Conservation (phyloP, 257 asterid genomes). For the Knoxia roxburghii region DNA sequence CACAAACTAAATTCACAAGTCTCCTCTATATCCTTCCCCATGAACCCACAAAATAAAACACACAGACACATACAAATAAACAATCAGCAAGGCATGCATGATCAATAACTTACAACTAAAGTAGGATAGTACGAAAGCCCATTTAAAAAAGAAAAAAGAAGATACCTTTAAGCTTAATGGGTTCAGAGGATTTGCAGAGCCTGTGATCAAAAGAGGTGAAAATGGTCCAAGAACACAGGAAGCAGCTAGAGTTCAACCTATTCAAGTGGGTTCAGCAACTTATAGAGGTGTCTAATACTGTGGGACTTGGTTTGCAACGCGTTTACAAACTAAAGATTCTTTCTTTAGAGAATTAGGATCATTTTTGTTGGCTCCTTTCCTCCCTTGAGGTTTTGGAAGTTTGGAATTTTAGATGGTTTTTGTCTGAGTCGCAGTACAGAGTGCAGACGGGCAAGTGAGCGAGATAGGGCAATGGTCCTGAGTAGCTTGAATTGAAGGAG, state of each 20-base stretch:
- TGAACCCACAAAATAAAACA: background rate
- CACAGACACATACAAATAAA: background rate
- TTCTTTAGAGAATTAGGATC: too few relatives aligned
- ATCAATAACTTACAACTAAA: background rate
- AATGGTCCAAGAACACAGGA: background rate
- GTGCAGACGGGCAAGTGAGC: too few relatives aligned
- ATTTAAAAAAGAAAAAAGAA: background rate
- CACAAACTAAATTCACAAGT: background rate
- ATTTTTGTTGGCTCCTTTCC: too few relatives aligned
- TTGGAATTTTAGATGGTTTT: too few relatives aligned
- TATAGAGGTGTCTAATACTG: background rate
- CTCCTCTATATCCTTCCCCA: background rate
- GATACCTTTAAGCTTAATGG: constrained; percentile 1
- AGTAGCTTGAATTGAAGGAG: too few relatives aligned
- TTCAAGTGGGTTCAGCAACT: background rate
- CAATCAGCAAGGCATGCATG: background rate
- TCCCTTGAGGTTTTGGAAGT: too few relatives aligned
- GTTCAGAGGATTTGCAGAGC: background rate
- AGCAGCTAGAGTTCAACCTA: background rate
- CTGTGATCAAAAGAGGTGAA: background rate
- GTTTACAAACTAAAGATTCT: too few relatives aligned
- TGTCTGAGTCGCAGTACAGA: too few relatives aligned
- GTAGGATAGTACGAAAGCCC: background rate
- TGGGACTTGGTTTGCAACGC: too few relatives aligned
- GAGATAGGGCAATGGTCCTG: too few relatives aligned